phyloP scores from a whole-genome alignment of 139 green algal species.

The Closterium sp. region DNA sequence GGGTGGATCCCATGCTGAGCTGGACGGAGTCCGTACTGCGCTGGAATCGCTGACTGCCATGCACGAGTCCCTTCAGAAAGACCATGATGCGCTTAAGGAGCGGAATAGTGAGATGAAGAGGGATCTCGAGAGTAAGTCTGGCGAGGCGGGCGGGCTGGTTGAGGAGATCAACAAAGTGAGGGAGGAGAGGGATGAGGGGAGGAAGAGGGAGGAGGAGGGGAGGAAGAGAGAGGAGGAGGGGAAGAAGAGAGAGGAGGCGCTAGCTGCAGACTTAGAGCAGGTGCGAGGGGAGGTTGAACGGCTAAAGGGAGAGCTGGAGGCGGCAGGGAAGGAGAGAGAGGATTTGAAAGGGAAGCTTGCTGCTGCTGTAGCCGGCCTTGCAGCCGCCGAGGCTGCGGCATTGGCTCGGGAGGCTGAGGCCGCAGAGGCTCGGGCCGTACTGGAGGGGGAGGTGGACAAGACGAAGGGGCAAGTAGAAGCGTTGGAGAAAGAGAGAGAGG shows the following conservation, averaged over 20 bases:
- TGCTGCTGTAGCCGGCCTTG: background rate
- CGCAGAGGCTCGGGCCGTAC: background rate
- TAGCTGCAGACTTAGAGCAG: background rate
- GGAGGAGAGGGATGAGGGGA: conserved; percentile 3
- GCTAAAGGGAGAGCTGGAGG: background rate
- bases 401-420: background rate
- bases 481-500: background rate
- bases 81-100: background rate
- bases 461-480: background rate
- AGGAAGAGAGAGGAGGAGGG: background rate
- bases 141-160: background rate
- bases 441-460: background rate
- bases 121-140: background rate
- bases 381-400: background rate
- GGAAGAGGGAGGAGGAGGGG: conserved; percentile 11
- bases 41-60: background rate
- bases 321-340: background rate
- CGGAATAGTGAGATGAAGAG: background rate
- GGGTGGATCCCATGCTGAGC: background rate
- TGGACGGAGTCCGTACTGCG: background rate
- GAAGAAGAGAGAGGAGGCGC: background rate
- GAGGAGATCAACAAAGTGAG: background rate
- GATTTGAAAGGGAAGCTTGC: background rate
- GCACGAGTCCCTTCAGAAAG: background rate
- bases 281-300: background rate